Percentiles rank a stretch among this genome's conserved stretches.
Conservation (phyloP, 2,329 filamentous ascomycete species). For the Aspergillus quadrilineatus region DNA sequence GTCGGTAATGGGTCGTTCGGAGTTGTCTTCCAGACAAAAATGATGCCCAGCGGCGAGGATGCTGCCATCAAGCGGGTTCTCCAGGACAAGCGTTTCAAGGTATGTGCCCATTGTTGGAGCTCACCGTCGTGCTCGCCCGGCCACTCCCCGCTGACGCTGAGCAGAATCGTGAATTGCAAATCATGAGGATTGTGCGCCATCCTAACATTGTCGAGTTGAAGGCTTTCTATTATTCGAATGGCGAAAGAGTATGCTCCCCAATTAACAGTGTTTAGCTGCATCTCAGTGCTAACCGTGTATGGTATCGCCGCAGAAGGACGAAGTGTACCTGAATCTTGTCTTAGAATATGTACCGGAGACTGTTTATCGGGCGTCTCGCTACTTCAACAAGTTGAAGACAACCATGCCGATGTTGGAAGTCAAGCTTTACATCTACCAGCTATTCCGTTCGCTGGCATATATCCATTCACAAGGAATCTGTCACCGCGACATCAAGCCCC, state of each 20-base stretch:
- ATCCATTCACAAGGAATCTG: conserved; percentile 99
- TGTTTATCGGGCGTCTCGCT: conserved; percentile 94
- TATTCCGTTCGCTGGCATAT: conserved; percentile 96
- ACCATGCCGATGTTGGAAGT: conserved; percentile 99
- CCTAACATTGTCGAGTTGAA: conserved; percentile 99
- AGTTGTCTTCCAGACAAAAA: conserved; percentile 98
- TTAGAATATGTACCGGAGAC: conserved; percentile 98
- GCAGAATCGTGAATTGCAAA: conserved; percentile 97
- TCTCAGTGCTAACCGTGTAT: conserved; percentile 10
- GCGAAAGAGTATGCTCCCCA: conserved; percentile 72
- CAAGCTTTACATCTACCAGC: conserved; percentile 99
- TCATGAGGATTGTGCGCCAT: conserved; percentile 98
- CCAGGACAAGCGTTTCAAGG: conserved; percentile 99
- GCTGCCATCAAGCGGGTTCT: conserved; percentile 98
- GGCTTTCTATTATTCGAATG: conserved; percentile 99
- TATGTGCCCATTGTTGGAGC: conserved; percentile 40
- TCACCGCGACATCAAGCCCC: conserved; percentile 98
- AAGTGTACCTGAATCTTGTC: conserved; percentile 97
- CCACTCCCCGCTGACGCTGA: conserved; percentile 29
- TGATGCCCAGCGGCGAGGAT: conserved; percentile 96
- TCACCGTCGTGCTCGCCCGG: neutral
- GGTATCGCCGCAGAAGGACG: conserved; percentile 71
- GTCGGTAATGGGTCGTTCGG: conserved; percentile 98
- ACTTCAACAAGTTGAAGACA: conserved; percentile 99
- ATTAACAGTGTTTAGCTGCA: neutral